phyloP scores from a whole-genome alignment of 75 land plant genomes.

The Picea sitchensis region DNA sequence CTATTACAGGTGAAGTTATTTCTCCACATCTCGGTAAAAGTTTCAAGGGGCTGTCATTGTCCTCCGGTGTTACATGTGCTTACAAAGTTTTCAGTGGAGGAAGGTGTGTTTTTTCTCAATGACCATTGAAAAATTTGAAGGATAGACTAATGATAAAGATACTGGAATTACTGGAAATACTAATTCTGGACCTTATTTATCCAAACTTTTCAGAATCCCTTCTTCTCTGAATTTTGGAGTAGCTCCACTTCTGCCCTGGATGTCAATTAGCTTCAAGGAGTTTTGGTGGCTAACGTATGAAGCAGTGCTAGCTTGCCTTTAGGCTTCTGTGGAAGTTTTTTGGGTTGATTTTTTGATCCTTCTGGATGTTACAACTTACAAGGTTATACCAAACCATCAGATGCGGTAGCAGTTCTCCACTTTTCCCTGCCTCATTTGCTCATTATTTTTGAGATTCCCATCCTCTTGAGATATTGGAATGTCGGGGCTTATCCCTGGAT shows the following conservation, averaged over 20 bases:
- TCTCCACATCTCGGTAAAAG: slow-evolving; percentile 41
- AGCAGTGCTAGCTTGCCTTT: slow-evolving; percentile 31
- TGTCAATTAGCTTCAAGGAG: slow-evolving; percentile 38
- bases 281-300: slow-evolving; percentile 73
- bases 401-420: background rate
- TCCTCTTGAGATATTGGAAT: slow-evolving; percentile 36
- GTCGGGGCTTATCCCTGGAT: slow-evolving; percentile 64
- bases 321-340: slow-evolving; percentile 53
- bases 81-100: slow-evolving; percentile 67
- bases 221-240: slow-evolving; percentile 34
- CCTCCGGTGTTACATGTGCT: slow-evolving; percentile 35
- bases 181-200: background rate
- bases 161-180: background rate
- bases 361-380: no score
- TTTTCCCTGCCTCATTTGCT: background rate
- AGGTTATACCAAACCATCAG: no score
- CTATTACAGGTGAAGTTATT: slow-evolving; percentile 65
- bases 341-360: slow-evolving; percentile 30
- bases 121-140: background rate
- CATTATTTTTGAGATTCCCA: slow-evolving; percentile 42
- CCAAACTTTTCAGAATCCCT: slow-evolving; percentile 44
- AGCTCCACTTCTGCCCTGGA: slow-evolving; percentile 66
- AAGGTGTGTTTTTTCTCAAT: slow-evolving; percentile 35
- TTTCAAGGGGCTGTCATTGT: slow-evolving; percentile 34
- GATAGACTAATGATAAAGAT: background rate